Percentiles rank a stretch among this genome's conserved stretches.
phyloP scores from a whole-genome alignment of 148 eudicot genomes.

The Heliamphora exappendiculata region DNA sequence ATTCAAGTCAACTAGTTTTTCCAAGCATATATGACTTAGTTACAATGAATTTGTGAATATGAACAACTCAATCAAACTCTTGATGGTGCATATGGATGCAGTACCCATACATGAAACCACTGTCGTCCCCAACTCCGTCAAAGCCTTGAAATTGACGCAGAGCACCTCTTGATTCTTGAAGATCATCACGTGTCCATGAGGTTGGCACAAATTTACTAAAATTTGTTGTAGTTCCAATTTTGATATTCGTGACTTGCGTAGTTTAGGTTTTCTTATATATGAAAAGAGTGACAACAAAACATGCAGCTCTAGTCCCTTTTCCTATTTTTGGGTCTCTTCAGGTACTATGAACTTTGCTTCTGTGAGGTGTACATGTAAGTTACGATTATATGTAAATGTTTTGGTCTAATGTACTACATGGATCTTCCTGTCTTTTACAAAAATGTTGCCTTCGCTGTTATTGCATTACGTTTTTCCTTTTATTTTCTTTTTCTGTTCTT shows the following conservation, averaged over 20 bases:
- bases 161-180: constrained; percentile 1
- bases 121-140: constrained; percentile 48
- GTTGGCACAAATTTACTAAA: not conserved
- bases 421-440: no score
- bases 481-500: no score
- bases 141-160: constrained; percentile 24
- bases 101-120: constrained; percentile 46
- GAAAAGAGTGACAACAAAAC: not conserved
- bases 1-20: not conserved
- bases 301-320: not conserved
- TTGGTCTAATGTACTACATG: no score
- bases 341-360: no score
- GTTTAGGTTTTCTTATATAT: not conserved
- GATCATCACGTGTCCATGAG: not conserved
- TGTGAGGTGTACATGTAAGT: not conserved
- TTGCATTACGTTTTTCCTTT: no score
- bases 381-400: not conserved
- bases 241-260: not conserved
- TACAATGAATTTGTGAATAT: not conserved
- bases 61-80: not conserved
- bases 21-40: not conserved
- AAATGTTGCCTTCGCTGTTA: no score
- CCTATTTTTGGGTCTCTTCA: no score
- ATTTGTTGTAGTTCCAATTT: not conserved
- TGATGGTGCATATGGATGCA: constrained; percentile 18